Conservation (phyloP, 129 eudicot species). For the carrot (Daucus carota) region DH1_v3.0 NC_030384.2:45373501-45374000, state of each 20-base stretch:
- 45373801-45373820: background rate
- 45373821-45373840: constrained; percentile 43
- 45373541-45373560: constrained; percentile 27
- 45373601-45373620: background rate
- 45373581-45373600: constrained; percentile 78
- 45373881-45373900: constrained; percentile 11
- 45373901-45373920: constrained; percentile 14
- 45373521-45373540: constrained; percentile 35
- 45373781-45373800: too few species aligned
- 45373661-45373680: background rate
- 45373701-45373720: too few species aligned
- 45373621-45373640: background rate
- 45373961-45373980: constrained; percentile 38
- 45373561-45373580: constrained; percentile 40
- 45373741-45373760: background rate
- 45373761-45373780: too few species aligned
- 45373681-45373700: background rate
- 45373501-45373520: constrained; percentile 42
- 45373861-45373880: background rate
- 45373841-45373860: constrained; percentile 8
- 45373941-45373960: background rate
- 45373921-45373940: background rate
- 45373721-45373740: background rate
- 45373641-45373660: background rate
- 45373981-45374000: background rate